These are phyloP conservation scores for Metahyphopichia silvanorum DNA, from an alignment of 805 yeast species.

Conservation along the genomic window DNA sequence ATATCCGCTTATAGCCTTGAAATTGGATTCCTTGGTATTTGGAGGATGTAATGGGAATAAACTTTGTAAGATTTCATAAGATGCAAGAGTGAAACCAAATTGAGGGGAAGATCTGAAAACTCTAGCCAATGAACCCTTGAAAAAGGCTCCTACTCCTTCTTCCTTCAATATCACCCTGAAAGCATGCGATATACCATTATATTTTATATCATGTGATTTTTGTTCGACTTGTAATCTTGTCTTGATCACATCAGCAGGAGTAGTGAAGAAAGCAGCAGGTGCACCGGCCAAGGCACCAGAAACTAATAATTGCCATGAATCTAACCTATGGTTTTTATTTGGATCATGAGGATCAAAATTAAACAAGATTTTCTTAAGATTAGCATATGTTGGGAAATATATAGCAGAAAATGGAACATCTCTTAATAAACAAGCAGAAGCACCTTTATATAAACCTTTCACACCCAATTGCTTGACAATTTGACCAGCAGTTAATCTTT, in stretches of 20 bases:
- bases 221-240: constrained; percentile 89
- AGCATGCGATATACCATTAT: constrained; percentile 77
- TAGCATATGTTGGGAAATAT: constrained; percentile 96
- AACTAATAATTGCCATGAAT: constrained; percentile 77
- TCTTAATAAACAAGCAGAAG: constrained; percentile 83
- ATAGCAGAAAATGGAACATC: constrained; percentile 97
- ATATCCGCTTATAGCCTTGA: constrained; percentile 42
- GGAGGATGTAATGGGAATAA: constrained; percentile 67
- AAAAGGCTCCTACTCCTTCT: constrained; percentile 83
- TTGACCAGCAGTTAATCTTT: constrained; percentile 55
- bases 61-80: constrained; percentile 85
- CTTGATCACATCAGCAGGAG: constrained; percentile 96
- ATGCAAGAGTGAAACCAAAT: constrained; percentile 96
- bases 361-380: constrained; percentile 78
- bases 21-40: constrained; percentile 39
- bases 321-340: constrained; percentile 55
- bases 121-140: constrained; percentile 96
- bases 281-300: constrained; percentile 97
- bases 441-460: constrained; percentile 87
- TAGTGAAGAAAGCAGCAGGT: constrained; percentile 95
- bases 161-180: constrained; percentile 68
- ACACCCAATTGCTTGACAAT: constrained; percentile 79
- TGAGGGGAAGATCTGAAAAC: constrained; percentile 95
- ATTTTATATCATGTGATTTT: constrained; percentile 70
- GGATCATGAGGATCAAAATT: constrained; percentile 74